Evolutionary conservation across 108 stramenopile species (phyloP).

Genomic region (Pinguiococcus pyrenoidosus): DNA sequence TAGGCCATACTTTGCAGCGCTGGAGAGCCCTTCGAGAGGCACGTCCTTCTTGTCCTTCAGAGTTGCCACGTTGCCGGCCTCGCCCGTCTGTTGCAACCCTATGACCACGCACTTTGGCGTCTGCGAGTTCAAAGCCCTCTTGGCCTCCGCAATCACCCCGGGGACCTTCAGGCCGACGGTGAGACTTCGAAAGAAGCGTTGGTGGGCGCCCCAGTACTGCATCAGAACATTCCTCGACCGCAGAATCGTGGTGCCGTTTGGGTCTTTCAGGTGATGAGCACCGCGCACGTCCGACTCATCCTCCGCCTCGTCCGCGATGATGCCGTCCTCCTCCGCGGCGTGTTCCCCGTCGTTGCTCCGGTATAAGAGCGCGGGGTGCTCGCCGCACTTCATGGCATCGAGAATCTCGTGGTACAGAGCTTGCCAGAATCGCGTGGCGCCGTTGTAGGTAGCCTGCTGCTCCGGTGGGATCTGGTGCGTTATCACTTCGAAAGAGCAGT

Average conservation of each 20-base stretch:
- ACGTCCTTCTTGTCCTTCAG: slow-evolving; percentile 24
- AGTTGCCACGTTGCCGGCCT: slow-evolving; percentile 42
- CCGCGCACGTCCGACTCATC: not conserved
- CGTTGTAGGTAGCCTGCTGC: slow-evolving; percentile 41
- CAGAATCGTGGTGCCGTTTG: slow-evolving; percentile 1
- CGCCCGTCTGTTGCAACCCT: slow-evolving; percentile 61
- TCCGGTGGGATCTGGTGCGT: slow-evolving; percentile 30
- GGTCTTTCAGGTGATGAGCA: slow-evolving; percentile 2
- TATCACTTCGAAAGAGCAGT: slow-evolving; percentile 53
- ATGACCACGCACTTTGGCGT: slow-evolving; percentile 43
- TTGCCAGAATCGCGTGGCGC: slow-evolving; percentile 48
- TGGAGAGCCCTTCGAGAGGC: not conserved
- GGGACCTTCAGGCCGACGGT: slow-evolving; percentile 59
- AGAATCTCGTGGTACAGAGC: slow-evolving; percentile 26
- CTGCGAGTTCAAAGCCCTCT: slow-evolving; percentile 32
- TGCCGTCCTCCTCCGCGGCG: not conserved
- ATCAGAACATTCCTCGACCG: slow-evolving; percentile 22
- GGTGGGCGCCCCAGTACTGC: slow-evolving; percentile 56
- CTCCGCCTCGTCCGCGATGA: not conserved
- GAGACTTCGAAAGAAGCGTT: slow-evolving; percentile 62
- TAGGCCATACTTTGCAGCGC: not conserved
- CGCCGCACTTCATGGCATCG: slow-evolving; percentile 20
- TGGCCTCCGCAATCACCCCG: slow-evolving; percentile 37
- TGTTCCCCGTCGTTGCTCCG: slow-evolving; percentile 13
- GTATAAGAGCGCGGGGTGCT: slow-evolving; percentile 7